Evolutionary conservation across 768 basidiomycete genomes (phyloP).

Genomic region (Tylopilus plumbeoviolaceoides): DNA sequence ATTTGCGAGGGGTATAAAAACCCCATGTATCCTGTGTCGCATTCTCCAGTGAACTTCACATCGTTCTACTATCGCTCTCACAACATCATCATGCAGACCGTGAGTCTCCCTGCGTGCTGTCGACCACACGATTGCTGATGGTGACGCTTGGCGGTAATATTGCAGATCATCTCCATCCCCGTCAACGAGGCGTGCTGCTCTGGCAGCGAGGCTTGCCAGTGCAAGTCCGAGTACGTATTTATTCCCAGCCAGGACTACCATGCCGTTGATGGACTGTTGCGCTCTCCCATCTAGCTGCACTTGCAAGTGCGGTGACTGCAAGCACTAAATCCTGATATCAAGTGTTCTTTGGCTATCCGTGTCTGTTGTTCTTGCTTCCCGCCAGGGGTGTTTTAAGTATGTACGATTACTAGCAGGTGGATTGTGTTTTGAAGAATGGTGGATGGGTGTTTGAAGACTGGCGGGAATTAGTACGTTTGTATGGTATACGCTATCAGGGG

Average conservation of each 20-base stretch:
- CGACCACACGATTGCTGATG: neutral
- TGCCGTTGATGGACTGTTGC: no score
- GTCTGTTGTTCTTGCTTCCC: no score
- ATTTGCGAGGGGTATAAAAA: slow-evolving; percentile 5
- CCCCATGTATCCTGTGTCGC: neutral
- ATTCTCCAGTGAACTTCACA: neutral
- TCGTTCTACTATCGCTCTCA: neutral
- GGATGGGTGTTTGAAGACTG: no score
- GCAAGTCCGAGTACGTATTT: slow-evolving; percentile 5
- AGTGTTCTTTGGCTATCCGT: neutral
- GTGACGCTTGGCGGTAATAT: neutral
- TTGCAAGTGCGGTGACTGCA: neutral
- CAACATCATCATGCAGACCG: slow-evolving; percentile 17
- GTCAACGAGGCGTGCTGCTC: slow-evolving; percentile 23
- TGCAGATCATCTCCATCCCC: slow-evolving; percentile 12
- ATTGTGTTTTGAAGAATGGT: no score
- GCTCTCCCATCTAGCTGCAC: neutral
- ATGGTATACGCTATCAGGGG: neutral
- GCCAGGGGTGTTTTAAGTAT: no score
- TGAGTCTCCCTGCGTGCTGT: slow-evolving; percentile 1
- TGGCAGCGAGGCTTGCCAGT: slow-evolving; percentile 5
- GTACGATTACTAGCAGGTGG: no score
- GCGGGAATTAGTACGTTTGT: neutral
- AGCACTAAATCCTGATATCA: neutral
- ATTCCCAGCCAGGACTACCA: no score